These are phyloP conservation scores for Canavalia gladiata DNA, from an alignment of 306 rosid species.

Conservation along the genomic window DNA sequence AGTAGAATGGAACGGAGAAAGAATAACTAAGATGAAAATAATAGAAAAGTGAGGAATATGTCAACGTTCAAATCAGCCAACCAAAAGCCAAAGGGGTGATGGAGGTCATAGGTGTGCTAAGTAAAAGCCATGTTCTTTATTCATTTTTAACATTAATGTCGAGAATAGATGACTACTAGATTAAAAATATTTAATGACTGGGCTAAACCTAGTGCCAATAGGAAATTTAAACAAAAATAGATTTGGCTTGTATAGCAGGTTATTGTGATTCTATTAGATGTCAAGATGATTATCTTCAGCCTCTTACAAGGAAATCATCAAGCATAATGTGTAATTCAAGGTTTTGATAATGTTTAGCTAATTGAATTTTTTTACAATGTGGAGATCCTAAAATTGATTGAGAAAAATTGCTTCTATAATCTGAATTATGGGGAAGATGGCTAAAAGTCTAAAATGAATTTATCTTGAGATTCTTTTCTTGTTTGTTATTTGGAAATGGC, in stretches of 20 bases:
- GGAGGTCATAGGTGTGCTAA: slow-evolving; percentile 11
- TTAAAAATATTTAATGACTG: background rate
- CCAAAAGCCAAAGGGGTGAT: background rate
- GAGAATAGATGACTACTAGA: background rate
- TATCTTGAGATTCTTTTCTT: slow-evolving; percentile 1
- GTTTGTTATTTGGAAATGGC: slow-evolving; percentile 31
- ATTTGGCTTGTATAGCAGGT: slow-evolving; percentile 4
- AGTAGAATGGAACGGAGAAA: background rate
- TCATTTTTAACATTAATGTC: background rate
- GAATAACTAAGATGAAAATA: background rate
- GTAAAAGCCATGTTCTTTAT: slow-evolving; percentile 4
- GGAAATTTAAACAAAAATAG: background rate
- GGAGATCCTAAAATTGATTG: background rate
- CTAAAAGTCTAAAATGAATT: slow-evolving; percentile 21
- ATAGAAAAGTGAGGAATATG: background rate
- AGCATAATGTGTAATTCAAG: background rate
- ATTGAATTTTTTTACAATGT: background rate
- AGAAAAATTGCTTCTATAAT: background rate
- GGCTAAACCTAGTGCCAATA: slow-evolving; percentile 6
- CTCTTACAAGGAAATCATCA: background rate
- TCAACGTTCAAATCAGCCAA: background rate
- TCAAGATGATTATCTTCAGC: background rate
- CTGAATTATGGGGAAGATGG: background rate
- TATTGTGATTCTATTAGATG: background rate
- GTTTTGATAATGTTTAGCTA: background rate